phyloP scores from a whole-genome alignment of 1,139 yeast species.

The Geotrichum klebahnii region DNA sequence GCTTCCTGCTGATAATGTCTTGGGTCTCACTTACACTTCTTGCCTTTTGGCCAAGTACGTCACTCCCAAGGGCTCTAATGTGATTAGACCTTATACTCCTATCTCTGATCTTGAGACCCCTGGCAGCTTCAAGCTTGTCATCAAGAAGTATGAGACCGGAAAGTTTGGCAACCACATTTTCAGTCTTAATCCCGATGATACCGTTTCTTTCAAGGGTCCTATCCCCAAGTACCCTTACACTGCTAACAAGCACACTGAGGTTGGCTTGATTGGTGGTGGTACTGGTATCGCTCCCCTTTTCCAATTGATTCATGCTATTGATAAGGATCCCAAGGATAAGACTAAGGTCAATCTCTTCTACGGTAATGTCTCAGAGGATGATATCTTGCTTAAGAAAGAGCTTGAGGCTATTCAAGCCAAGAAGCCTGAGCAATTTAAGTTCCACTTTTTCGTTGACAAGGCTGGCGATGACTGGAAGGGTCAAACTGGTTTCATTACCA shows the following conservation, averaged over 20 bases:
- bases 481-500: constrained; percentile 63
- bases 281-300: constrained; percentile 93
- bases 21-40: constrained; percentile 82
- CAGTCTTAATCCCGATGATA: constrained; percentile 69
- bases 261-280: constrained; percentile 92
- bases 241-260: constrained; percentile 73
- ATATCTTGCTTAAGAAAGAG: constrained; percentile 72
- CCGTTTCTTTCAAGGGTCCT: constrained; percentile 92
- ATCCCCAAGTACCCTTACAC: constrained; percentile 88
- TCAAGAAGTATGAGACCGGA: constrained; percentile 81
- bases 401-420: constrained; percentile 61
- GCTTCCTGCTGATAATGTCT: constrained; percentile 63
- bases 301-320: constrained; percentile 56
- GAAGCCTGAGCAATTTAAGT: constrained; percentile 69
- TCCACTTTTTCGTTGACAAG: constrained; percentile 77
- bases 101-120: constrained; percentile 61
- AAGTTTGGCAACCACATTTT: constrained; percentile 76
- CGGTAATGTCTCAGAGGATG: constrained; percentile 72
- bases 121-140: constrained; percentile 75
- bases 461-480: constrained; percentile 52
- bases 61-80: constrained; percentile 80
- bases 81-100: constrained; percentile 96
- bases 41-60: constrained; percentile 69
- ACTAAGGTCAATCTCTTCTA: constrained; percentile 77
- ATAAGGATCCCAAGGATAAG: constrained; percentile 70